Conservation (phyloP, 306 rosid species). For the Pyrus bretschneideri region DNA sequence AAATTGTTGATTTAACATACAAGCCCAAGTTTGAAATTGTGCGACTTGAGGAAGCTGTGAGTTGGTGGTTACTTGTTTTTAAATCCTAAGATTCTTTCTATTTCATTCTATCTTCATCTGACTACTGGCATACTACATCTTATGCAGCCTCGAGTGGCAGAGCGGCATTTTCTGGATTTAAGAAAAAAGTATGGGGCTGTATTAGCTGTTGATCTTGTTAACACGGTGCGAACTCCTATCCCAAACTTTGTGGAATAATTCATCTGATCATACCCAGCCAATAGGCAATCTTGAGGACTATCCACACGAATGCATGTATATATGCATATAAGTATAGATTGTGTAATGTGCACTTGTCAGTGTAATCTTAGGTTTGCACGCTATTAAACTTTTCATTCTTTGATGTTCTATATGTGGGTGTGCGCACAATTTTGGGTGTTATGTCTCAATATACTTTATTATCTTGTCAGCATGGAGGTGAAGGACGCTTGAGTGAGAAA, state of each 20-base stretch:
- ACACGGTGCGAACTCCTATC: slow-evolving; percentile 50
- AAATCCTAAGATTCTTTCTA: not conserved
- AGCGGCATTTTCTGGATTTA: slow-evolving; percentile 87
- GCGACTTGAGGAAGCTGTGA: slow-evolving; percentile 78
- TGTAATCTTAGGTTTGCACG: not conserved
- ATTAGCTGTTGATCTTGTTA: slow-evolving; percentile 81
- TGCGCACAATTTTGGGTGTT: not conserved
- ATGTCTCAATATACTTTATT: slow-evolving; percentile 23
- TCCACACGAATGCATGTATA: not conserved
- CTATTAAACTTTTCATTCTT: not conserved
- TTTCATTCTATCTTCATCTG: slow-evolving; percentile 19
- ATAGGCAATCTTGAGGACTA: not conserved
- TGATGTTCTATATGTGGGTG: not conserved
- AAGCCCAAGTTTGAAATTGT: slow-evolving; percentile 81
- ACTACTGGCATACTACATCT: slow-evolving; percentile 30
- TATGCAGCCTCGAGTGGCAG: slow-evolving; percentile 68
- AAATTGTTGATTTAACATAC: slow-evolving; percentile 87
- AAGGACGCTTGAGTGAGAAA: slow-evolving; percentile 74
- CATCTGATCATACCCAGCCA: not conserved
- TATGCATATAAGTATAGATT: not conserved
- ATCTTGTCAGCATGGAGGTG: slow-evolving; percentile 84
- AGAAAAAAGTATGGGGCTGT: slow-evolving; percentile 93
- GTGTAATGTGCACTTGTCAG: slow-evolving; percentile 3
- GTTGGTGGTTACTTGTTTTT: slow-evolving; percentile 23
- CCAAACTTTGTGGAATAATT: not conserved